phyloP scores from a whole-genome alignment of 768 basidiomycete genomes.

The Rhizopogon vesiculosus region DNA sequence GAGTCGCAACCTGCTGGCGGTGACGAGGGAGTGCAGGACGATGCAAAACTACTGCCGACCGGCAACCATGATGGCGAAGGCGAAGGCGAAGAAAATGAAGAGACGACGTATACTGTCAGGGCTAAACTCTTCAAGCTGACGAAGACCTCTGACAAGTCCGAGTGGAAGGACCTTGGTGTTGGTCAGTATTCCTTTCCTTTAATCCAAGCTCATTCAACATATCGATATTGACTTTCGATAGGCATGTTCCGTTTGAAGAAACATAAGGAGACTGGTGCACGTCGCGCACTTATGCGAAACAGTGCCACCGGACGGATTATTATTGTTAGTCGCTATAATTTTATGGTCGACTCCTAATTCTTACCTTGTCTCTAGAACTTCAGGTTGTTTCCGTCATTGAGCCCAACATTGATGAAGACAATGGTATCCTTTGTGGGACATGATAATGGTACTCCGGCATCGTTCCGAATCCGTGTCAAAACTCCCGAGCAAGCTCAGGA shows the following conservation, averaged over 20 bases:
- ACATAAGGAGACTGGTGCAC: conserved; percentile 54
- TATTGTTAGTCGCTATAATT: conserved; percentile 46
- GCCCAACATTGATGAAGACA: conserved; percentile 47
- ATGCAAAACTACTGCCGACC: conserved; percentile 15
- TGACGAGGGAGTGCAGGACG: conserved; percentile 17
- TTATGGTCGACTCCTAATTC: background rate
- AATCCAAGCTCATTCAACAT: background rate
- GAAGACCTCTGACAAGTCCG: conserved; percentile 40
- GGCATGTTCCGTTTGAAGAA: conserved; percentile 71
- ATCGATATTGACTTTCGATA: conserved; percentile 19
- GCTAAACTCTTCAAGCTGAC: conserved; percentile 60
- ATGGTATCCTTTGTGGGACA: conserved; percentile 66
- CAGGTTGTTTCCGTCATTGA: conserved; percentile 55
- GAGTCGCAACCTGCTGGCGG: conserved; percentile 28
- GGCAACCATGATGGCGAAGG: conserved; percentile 63
- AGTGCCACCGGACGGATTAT: conserved; percentile 71
- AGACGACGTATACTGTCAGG: conserved; percentile 53
- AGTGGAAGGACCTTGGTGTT: conserved; percentile 66
- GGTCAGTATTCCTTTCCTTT: conserved; percentile 38
- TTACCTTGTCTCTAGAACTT: conserved; percentile 56
- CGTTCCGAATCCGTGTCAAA: conserved; percentile 59
- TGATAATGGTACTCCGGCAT: conserved; percentile 47
- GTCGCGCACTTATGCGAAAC: conserved; percentile 67
- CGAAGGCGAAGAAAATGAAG: conserved; percentile 79
- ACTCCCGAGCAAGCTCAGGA: conserved; percentile 53